Evolutionary conservation across 2,329 filamentous ascomycete genomes (phyloP).

Genomic region (Monosporascus sp.): DNA sequence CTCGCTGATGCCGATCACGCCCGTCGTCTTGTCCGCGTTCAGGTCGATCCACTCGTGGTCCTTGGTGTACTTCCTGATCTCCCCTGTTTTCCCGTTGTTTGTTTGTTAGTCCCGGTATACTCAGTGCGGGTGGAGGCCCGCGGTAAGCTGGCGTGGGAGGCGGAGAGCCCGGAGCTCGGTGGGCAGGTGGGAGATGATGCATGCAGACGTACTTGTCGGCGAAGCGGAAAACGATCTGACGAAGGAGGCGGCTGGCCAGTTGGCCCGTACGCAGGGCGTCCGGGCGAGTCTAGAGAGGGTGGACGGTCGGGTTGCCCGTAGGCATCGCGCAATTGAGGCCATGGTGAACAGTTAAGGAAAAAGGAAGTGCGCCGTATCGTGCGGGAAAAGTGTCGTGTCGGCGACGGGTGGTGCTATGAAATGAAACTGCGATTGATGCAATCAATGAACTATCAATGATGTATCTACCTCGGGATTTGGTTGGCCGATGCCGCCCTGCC

Average conservation of each 20-base stretch:
- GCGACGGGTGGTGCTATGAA: too few species aligned
- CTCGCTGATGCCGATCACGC: constrained; percentile 76
- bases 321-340: constrained; percentile 55
- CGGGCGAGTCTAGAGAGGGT: constrained; percentile 35
- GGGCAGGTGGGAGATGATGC: constrained; percentile 29
- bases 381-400: neutral
- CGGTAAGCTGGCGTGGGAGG: neutral
- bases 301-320: constrained; percentile 45
- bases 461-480: too few species aligned
- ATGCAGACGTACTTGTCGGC: constrained; percentile 32
- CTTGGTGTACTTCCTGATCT: constrained; percentile 82
- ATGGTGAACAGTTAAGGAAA: constrained; percentile 5
- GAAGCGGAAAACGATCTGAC: constrained; percentile 43
- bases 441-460: too few species aligned
- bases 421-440: too few species aligned
- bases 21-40: constrained; percentile 73
- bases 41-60: constrained; percentile 99
- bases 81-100: constrained; percentile 35
- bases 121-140: neutral
- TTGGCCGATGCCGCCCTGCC: too few species aligned
- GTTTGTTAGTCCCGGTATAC: neutral
- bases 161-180: constrained; percentile 12
- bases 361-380: neutral
- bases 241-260: constrained; percentile 31
- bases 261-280: constrained; percentile 26